phyloP scores from a whole-genome alignment of 345 rosid species.

The Brassica incana region DNA sequence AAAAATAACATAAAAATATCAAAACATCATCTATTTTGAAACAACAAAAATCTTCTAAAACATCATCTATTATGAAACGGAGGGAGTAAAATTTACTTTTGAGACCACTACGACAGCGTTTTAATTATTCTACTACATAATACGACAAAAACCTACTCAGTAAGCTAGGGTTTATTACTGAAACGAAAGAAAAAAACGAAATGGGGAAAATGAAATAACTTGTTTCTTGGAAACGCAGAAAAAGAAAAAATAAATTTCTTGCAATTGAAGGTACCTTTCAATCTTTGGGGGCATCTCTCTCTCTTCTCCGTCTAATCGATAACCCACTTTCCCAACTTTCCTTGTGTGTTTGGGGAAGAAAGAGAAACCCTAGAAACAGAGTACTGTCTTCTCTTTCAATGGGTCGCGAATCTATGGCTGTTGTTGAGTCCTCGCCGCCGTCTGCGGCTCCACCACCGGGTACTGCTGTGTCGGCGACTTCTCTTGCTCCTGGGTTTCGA shows the following conservation, averaged over 20 bases:
- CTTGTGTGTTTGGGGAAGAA: not conserved
- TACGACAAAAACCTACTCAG: conserved; percentile 31
- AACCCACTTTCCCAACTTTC: conserved; percentile 31
- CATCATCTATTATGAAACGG: too few relatives aligned
- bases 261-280: conserved; percentile 70
- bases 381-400: conserved; percentile 26
- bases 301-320: conserved; percentile 54
- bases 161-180: conserved; percentile 33
- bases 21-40: too few relatives aligned
- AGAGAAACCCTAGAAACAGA: not conserved
- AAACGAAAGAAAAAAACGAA: not conserved
- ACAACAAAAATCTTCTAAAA: too few relatives aligned
- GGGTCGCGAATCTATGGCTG: conserved; percentile 44
- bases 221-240: conserved; percentile 21
- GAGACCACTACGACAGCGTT: not conserved
- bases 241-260: conserved; percentile 53
- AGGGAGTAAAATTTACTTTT: conserved; percentile 8
- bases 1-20: too few relatives aligned
- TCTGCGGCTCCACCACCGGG: conserved; percentile 21
- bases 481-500: conserved; percentile 93
- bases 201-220: conserved; percentile 6
- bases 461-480: conserved; percentile 43
- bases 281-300: not conserved
- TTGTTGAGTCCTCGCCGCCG: conserved; percentile 24
- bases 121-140: not conserved